Evolutionary conservation across 1,284 basidiomycete genomes (phyloP).

Genomic region (Pascua guehoae): DNA sequence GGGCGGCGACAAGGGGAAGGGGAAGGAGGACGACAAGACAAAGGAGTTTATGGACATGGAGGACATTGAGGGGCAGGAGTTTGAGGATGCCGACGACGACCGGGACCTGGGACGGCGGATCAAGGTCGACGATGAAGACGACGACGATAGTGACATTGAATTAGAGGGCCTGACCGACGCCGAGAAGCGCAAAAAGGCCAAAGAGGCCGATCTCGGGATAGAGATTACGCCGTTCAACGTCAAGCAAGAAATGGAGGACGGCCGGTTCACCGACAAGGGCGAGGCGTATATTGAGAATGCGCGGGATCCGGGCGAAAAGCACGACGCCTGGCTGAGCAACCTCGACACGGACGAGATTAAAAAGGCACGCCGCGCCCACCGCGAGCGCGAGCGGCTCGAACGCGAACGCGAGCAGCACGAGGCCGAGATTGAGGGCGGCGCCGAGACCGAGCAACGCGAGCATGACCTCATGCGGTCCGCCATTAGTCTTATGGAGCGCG

Average conservation of each 20-base stretch:
- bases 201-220: slow-evolving; percentile 73
- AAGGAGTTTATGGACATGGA: slow-evolving; percentile 77
- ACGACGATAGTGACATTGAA: slow-evolving; percentile 54
- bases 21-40: slow-evolving; percentile 47
- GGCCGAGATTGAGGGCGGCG: slow-evolving; percentile 55
- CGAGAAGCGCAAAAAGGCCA: slow-evolving; percentile 18
- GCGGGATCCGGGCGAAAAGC: slow-evolving; percentile 78
- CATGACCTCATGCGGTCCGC: slow-evolving; percentile 65
- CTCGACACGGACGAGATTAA: slow-evolving; percentile 82
- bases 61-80: slow-evolving; percentile 94
- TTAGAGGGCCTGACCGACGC: slow-evolving; percentile 11
- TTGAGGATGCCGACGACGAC: slow-evolving; percentile 53
- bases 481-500: slow-evolving; percentile 71
- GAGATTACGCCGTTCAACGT: slow-evolving; percentile 96
- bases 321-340: slow-evolving; percentile 93
- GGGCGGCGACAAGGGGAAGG: slow-evolving; percentile 11
- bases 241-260: slow-evolving; percentile 97
- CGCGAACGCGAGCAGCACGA: slow-evolving; percentile 63
- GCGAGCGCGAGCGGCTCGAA: slow-evolving; percentile 63
- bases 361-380: slow-evolving; percentile 69
- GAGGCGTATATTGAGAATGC: slow-evolving; percentile 73
- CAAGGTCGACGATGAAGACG: slow-evolving; percentile 59
- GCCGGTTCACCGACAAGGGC: slow-evolving; percentile 92
- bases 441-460: slow-evolving; percentile 55
- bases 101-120: too few species aligned